phyloP scores from a whole-genome alignment of 2,329 filamentous ascomycete species.

The Aspergillus brunneoviolaceus region DNA sequence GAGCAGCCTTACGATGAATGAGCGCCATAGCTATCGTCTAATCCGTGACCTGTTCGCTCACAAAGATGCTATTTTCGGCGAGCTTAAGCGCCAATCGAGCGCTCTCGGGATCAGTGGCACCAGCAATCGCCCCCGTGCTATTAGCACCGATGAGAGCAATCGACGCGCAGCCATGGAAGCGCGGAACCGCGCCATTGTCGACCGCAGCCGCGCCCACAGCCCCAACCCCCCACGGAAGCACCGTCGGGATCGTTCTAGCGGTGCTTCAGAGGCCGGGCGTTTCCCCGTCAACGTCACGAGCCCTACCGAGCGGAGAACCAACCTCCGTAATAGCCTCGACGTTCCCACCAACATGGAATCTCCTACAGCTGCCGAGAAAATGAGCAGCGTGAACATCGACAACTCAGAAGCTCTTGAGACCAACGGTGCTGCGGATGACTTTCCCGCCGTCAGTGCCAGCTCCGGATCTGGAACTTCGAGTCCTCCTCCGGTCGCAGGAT shows the following conservation, averaged over 20 bases:
- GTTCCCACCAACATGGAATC: conserved; percentile 65
- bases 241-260: conserved; percentile 75
- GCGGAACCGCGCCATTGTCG: conserved; percentile 74
- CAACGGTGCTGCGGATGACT: conserved; percentile 46
- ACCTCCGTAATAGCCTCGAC: conserved; percentile 70
- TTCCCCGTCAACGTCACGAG: conserved; percentile 77
- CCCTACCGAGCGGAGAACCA: conserved; percentile 53
- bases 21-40: conserved; percentile 86
- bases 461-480: conserved; percentile 28
- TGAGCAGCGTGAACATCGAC: conserved; percentile 27
- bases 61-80: conserved; percentile 93
- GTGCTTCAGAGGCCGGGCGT: conserved; percentile 69
- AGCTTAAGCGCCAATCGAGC: conserved; percentile 73
- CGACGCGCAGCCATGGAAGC: conserved; percentile 93
- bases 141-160: conserved; percentile 94
- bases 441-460: conserved; percentile 24
- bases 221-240: conserved; percentile 60
- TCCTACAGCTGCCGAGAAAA: conserved; percentile 39
- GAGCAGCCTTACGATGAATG: conserved; percentile 89
- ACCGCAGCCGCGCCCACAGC: conserved; percentile 70
- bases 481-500: conserved; percentile 30
- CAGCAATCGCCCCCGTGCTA: conserved; percentile 71
- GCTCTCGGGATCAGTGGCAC: conserved; percentile 49
- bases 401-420: conserved; percentile 30
- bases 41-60: conserved; percentile 89